These are phyloP conservation scores for Przewalskia tangutica DNA, from an alignment of 257 asterid species.

Conservation along the genomic window DNA sequence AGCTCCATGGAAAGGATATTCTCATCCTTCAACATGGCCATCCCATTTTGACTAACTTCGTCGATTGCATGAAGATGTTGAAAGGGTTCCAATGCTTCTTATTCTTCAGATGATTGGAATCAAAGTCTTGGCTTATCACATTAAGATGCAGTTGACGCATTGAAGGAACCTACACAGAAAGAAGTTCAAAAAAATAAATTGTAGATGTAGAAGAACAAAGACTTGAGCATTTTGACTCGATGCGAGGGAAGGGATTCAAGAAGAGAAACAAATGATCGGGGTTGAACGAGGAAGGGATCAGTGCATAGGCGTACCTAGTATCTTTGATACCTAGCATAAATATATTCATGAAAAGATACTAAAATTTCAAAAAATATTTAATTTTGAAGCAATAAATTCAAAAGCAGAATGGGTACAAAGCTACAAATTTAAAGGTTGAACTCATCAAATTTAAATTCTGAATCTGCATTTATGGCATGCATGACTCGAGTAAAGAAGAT, in stretches of 20 bases:
- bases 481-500: neutral
- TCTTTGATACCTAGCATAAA: neutral
- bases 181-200: neutral
- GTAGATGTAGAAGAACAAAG: neutral
- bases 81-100: constrained; percentile 95
- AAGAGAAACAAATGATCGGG: neutral
- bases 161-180: constrained; percentile 54
- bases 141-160: constrained; percentile 92
- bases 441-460: neutral
- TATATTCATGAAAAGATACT: neutral
- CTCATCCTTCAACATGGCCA: constrained; percentile 20
- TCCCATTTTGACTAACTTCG: constrained; percentile 45
- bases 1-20: constrained; percentile 42
- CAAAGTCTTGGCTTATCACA: constrained; percentile 85
- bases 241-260: neutral
- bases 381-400: neutral
- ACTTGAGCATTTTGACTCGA: neutral
- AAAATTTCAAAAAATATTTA: neutral
- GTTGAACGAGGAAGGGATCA: neutral
- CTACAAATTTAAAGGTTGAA: neutral
- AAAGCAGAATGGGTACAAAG: neutral
- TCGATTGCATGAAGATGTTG: too few relatives aligned
- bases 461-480: neutral
- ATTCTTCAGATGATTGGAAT: constrained; percentile 66
- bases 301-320: neutral